Evolutionary conservation across 805 yeast genomes (phyloP).

Genomic region (Kazachstania kunashirensis): DNA sequence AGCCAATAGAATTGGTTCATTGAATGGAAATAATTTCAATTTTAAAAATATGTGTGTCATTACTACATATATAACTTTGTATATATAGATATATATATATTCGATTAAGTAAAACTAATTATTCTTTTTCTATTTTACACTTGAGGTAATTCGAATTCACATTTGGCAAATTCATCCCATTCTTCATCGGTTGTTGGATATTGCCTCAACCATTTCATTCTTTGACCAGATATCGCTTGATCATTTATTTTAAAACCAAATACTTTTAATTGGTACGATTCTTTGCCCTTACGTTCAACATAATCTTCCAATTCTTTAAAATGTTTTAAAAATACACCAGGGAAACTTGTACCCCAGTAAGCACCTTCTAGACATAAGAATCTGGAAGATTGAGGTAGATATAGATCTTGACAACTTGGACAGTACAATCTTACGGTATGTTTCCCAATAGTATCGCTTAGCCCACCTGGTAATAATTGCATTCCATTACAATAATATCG

Average conservation of each 20-base stretch:
- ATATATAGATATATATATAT: neutral
- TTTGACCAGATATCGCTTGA: constrained; percentile 69
- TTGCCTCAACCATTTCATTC: constrained; percentile 91
- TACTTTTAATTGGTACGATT: constrained; percentile 54
- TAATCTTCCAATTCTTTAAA: constrained; percentile 84
- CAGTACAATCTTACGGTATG: constrained; percentile 90
- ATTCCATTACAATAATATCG: constrained; percentile 82
- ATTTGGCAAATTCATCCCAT: constrained; percentile 48
- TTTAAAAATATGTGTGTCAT: neutral
- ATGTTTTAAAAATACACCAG: constrained; percentile 83
- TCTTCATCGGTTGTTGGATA: constrained; percentile 58
- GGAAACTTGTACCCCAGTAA: constrained; percentile 91
- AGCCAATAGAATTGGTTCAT: constrained; percentile 56
- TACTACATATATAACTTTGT: neutral
- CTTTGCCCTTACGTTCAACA: constrained; percentile 48
- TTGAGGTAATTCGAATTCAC: constrained; percentile 54
- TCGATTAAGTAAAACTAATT: neutral
- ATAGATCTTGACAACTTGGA: constrained; percentile 88
- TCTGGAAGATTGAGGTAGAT: constrained; percentile 78
- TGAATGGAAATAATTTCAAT: constrained; percentile 18
- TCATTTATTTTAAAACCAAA: constrained; percentile 84
- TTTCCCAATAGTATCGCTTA: constrained; percentile 81
- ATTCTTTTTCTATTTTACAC: neutral
- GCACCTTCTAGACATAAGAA: constrained; percentile 91
- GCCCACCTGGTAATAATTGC: constrained; percentile 84